Percentiles rank a stretch among this genome's conserved stretches.
phyloP scores from a whole-genome alignment of 2,329 filamentous ascomycete species.

The Calonectria ilicicola region DNA sequence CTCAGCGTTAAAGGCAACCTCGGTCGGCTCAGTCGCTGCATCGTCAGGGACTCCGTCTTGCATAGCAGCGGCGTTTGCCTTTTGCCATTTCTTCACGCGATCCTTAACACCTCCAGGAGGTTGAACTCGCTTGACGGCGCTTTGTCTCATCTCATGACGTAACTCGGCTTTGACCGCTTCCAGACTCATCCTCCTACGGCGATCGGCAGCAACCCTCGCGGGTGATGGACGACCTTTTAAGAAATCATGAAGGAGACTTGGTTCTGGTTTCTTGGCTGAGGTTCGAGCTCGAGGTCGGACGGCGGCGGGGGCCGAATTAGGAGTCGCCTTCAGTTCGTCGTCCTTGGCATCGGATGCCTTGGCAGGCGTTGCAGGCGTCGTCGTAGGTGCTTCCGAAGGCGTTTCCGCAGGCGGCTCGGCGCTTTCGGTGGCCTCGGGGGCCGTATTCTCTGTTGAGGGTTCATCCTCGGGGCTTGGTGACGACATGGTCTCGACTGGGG shows the following conservation, averaged over 20 bases:
- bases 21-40: slow-evolving; percentile 68
- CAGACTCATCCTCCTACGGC: slow-evolving; percentile 67
- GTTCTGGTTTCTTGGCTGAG: slow-evolving; percentile 53
- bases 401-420: not conserved
- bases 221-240: slow-evolving; percentile 68
- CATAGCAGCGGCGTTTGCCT: slow-evolving; percentile 77
- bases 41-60: slow-evolving; percentile 62
- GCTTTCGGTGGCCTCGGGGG: slow-evolving; percentile 11
- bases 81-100: slow-evolving; percentile 88
- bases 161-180: slow-evolving; percentile 68
- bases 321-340: slow-evolving; percentile 43
- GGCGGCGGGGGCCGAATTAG: slow-evolving; percentile 58
- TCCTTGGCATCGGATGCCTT: slow-evolving; percentile 22
- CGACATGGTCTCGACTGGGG: slow-evolving; percentile 41
- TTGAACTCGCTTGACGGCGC: slow-evolving; percentile 68
- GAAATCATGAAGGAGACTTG: slow-evolving; percentile 68
- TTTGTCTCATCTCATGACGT: slow-evolving; percentile 68
- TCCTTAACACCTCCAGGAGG: slow-evolving; percentile 78
- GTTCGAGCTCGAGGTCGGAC: slow-evolving; percentile 47
- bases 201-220: slow-evolving; percentile 64
- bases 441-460: slow-evolving; percentile 35
- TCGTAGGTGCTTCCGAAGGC: not conserved
- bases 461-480: slow-evolving; percentile 43
- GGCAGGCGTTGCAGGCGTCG: slow-evolving; percentile 33
- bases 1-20: slow-evolving; percentile 71